Percentiles rank a stretch among this genome's conserved stretches.
Conservation (phyloP, 2,329 filamentous ascomycete species). For the Xylaria multiplex region DNA sequence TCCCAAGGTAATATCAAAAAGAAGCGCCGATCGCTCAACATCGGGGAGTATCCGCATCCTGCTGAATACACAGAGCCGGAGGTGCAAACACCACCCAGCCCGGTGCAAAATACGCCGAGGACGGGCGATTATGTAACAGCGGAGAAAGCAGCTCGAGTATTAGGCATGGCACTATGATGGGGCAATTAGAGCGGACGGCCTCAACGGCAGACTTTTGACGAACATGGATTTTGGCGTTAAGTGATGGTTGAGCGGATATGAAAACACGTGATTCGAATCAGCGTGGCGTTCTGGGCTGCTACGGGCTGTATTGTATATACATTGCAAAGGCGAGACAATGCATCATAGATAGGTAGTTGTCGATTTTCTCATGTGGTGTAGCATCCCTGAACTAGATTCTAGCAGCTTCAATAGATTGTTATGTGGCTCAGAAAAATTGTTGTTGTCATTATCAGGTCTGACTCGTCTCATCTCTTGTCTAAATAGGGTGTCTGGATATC, state of each 20-base stretch:
- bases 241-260: conserved; percentile 3
- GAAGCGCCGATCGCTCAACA: conserved; percentile 48
- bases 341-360: conserved; percentile 16
- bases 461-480: no score
- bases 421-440: not conserved
- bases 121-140: conserved; percentile 45
- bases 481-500: not conserved
- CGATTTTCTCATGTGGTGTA: not conserved
- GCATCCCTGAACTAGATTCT: conserved; percentile 5
- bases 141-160: conserved; percentile 47
- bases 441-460: not conserved
- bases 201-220: not conserved
- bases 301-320: not conserved
- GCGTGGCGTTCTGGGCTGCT: conserved; percentile 35
- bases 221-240: conserved; percentile 21
- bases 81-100: conserved; percentile 45
- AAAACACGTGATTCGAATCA: conserved; percentile 23
- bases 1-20: conserved; percentile 51
- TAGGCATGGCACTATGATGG: conserved; percentile 46
- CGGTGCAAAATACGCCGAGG: conserved; percentile 39
- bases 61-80: conserved; percentile 45
- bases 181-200: not conserved
- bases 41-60: conserved; percentile 48
- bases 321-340: conserved; percentile 17
- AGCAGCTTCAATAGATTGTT: conserved; percentile 1